Conservation (phyloP, 2,329 filamentous ascomycete genomes). For the Anthostomella pinea region DNA sequence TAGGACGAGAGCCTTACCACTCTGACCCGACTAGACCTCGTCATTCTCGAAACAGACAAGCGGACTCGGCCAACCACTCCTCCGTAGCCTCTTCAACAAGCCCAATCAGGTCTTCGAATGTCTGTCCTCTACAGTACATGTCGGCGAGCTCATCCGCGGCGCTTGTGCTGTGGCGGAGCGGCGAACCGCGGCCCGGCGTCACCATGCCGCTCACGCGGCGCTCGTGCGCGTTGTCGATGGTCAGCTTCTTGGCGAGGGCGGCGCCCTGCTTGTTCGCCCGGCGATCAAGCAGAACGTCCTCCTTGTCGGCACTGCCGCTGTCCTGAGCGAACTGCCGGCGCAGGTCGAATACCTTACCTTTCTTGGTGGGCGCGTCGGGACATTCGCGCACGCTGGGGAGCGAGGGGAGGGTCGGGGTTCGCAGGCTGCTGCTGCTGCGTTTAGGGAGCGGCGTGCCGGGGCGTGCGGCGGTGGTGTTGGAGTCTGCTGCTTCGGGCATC, state of each 20-base stretch:
- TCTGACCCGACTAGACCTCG: too few species aligned
- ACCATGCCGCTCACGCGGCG: background rate
- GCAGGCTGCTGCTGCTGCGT: background rate
- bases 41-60: too few species aligned
- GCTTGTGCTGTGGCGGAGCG: conserved; percentile 11
- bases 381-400: conserved; percentile 1
- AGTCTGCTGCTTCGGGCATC: conserved; percentile 5
- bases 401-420: background rate
- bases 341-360: background rate
- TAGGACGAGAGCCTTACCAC: too few species aligned
- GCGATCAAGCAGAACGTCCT: conserved; percentile 10
- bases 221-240: too few species aligned
- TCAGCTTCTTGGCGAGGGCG: too few species aligned
- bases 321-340: background rate
- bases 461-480: background rate
- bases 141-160: conserved; percentile 7
- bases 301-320: background rate
- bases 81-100: too few species aligned
- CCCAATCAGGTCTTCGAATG: too few species aligned
- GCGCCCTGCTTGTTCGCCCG: conserved; percentile 7
- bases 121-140: conserved; percentile 1
- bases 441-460: background rate
- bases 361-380: background rate
- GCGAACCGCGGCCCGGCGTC: conserved; percentile 2
- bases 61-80: too few species aligned